Evolutionary conservation across 2,329 filamentous ascomycete genomes (phyloP).

Genomic region (Diatrype stigma): DNA sequence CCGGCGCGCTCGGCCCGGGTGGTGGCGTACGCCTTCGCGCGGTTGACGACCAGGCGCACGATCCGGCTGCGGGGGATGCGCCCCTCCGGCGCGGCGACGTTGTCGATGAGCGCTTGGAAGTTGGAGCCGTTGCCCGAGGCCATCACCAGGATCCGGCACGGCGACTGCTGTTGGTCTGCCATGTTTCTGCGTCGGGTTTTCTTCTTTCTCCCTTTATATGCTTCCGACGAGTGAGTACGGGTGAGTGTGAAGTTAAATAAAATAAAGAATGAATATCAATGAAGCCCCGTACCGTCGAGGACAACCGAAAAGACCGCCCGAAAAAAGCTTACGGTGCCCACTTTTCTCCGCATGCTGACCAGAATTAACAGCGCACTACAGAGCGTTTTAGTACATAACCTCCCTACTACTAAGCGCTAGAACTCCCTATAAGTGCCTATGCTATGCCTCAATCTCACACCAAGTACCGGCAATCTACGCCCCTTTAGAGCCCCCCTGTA

Average conservation of each 20-base stretch:
- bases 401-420: not conserved
- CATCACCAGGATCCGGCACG: not conserved
- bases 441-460: no score
- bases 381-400: not conserved
- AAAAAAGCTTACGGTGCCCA: not conserved
- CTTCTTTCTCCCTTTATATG: not conserved
- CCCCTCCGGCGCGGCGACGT: conserved; percentile 33
- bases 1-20: conserved; percentile 42
- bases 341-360: not conserved
- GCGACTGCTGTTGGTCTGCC: not conserved
- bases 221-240: no score
- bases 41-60: conserved; percentile 44
- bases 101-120: conserved; percentile 67
- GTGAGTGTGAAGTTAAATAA: no score
- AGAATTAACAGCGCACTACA: not conserved
- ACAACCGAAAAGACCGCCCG: no score
- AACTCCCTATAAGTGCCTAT: no score
- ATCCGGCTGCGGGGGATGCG: conserved; percentile 36
- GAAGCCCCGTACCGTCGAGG: no score
- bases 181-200: not conserved
- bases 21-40: conserved; percentile 42
- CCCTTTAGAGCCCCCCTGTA: no score
- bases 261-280: no score
- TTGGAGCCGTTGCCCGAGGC: conserved; percentile 28
- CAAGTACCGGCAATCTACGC: no score